Evolutionary conservation across 768 basidiomycete species (phyloP), one percentile per base, ranked within the genome.

Genomic region (Termitomyces sp.): DNA sequence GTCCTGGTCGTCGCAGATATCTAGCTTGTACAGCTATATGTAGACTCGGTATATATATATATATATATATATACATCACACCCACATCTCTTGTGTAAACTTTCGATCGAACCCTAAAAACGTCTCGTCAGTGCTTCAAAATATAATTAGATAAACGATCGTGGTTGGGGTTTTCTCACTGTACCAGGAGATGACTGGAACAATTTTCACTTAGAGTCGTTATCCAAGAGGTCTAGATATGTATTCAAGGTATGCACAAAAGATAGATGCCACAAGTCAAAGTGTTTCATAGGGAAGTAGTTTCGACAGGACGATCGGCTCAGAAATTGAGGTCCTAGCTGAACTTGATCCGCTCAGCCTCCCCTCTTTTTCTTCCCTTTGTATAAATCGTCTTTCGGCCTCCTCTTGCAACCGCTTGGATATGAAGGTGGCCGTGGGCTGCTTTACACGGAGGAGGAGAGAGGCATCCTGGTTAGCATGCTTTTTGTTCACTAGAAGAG

Each of bases 1-100:
- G 59, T 61, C 32, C 59, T 47, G 56, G 61, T 55, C 48, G 32
- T 62, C 63, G 38, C 56, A n/a, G 32, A 50, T 32, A 56, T 47
- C 3, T 55, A 26, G 54, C 48, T 63, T 61, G 55, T 63, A 65
- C 54, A 26, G 46, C 54, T 58, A 44, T 48, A 41, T 56, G n/a
- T 47, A 35, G 41, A 43, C 18, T 43, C n/a, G 52, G 28, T 52
- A 36, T 18, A 28, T 43, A 26, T 52, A n/a, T 57, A 30, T 48
- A 14, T 49, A 5, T 38, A 10, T 33, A 3, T 33, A 33, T 8
- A 3, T 33, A 8, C 3, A 33, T 2, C 26, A 36, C 50, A 49
- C 35, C 14, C 33, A 41, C 38, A 50, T 57, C 36, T 20, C 41
- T n/a, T n/a, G n/a, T 18, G 1, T 41, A 41, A 12, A 18, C 40